Base-by-base conservation (phyloP, 441 rosid species). In the Euphorbia schlechtendalii region DNA sequence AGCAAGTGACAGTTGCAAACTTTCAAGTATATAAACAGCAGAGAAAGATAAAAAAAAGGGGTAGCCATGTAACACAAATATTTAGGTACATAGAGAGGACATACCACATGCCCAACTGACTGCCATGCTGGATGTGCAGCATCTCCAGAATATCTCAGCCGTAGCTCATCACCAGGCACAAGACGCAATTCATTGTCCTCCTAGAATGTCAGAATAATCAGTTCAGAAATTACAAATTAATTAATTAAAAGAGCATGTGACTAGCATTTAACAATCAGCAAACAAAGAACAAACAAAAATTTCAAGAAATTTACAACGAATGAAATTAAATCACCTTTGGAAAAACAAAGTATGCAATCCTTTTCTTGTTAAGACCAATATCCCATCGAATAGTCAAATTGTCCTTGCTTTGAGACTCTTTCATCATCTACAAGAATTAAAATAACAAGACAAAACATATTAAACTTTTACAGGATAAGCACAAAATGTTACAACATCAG, bases 351-450 rank as follows among this genome's bases (percentile, higher is more conserved):
- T 89, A 95, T 45, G 98, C 96, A 79, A 95, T 71, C 0, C 96
- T 89, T 76, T 95, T 95, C 83, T 95, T 95, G 87, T 92, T 95
- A 34, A 92, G 94, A 73, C 99, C 99, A 67, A 95, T 81, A 76
- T 92, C 98, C 99, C 99, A 95, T 67, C 98, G 89, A 72, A 95
- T 81, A 10, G 99, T 86, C 67, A 89, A 83, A 73, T 83, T 95
- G 79, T 89, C 99, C 86, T 92, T 95, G 89, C 99, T 92, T 78
- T 95, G 99, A 67, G 99, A 95, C 79, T 95, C 99, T 86, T 95
- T 95, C 99, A 95, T 95, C 96, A 88, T 88, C 99, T 95, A 74
- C 65, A 81, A 43, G 54, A 69, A 69, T 59, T 18, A 21, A 68
- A 52, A 64, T 11, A 20, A 52, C 66, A 52, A 80, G 75, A 73